Evolutionary conservation across 1,139 yeast species (phyloP), one percentile per base, ranked within the genome.

Genomic region (Suhomyces yuchorum): DNA sequence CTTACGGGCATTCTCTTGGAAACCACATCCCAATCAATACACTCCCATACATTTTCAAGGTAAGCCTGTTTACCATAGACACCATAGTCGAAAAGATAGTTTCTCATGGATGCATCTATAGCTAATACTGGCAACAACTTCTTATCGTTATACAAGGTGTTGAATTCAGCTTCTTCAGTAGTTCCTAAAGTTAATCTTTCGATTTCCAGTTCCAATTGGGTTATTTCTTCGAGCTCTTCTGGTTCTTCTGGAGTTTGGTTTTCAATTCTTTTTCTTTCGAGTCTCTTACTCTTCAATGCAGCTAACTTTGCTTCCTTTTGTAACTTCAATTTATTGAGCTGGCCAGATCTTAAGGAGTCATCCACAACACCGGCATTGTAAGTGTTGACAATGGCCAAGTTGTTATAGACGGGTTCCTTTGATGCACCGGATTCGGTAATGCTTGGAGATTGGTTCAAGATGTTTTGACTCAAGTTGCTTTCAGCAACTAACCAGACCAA

Each of bases 401-500:
- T 72, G 49, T 74, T 75, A 55, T 65, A 80, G 53, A 57, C 66
- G 3, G 67, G 62, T 35, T 61, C 68, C 24, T 63, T 61, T 26
- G 64, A 55, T 14, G 63, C 51, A 48, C 66, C 62, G 19, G 52
- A 58, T 36, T 51, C 51, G 50, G 51, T 50, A 53, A 45, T 56
- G 54, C 53, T 41, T 37, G 49, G 46, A 17, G 61, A 56, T 37
- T 53, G 60, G 43, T 60, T 62, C 54, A 64, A 56, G 30, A 60
- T 49, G 41, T 57, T 56, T 49, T 70, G 71, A 26, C 72, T 60
- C 52, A 67, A 62, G 39, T 68, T 66, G 42, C 81, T 75, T 57
- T 81, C 81, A 2, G 87, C 87, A n/a, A 84, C 82, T 28, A 84
- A 64, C 93, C 93, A 87, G 2, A 87, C 81, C 57, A 71, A 76